Percentiles rank a stretch among this genome's conserved stretches.
Evolutionary conservation across 306 rosid genomes (phyloP).

Genomic region (Malus sieversii): DNA sequence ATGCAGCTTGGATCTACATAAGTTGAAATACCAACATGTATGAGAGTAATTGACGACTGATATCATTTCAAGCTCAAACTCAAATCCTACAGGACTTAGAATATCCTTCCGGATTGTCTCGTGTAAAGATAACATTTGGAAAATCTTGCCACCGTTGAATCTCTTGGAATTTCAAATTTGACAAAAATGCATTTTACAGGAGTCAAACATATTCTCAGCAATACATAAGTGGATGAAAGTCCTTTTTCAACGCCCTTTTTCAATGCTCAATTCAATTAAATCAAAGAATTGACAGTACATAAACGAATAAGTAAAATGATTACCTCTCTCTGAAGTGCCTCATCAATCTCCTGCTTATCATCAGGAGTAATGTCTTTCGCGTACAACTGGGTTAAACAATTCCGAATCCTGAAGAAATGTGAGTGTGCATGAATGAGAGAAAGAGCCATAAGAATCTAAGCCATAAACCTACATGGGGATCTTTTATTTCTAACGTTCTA

Average conservation of each 20-base stretch:
- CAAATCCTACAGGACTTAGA: not conserved
- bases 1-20: slow-evolving; percentile 93
- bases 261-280: not conserved
- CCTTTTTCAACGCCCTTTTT: not conserved
- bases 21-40: slow-evolving; percentile 4
- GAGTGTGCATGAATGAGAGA: not conserved
- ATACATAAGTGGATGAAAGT: not conserved
- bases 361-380: slow-evolving; percentile 96
- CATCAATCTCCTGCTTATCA: slow-evolving; percentile 97
- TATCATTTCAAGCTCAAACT: not conserved
- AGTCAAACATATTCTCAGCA: not conserved
- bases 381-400: slow-evolving; percentile 69
- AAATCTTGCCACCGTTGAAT: not conserved
- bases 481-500: not conserved
- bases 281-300: not conserved
- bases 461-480: not conserved
- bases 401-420: slow-evolving; percentile 52
- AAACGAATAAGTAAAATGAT: slow-evolving; percentile 7
- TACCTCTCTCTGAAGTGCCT: slow-evolving; percentile 96
- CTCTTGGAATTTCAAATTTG: not conserved
- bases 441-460: not conserved
- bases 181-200: not conserved
- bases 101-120: not conserved
- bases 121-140: not conserved
- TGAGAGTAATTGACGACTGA: not conserved